Evolutionary conservation across 495 filamentous ascomycete genomes (phyloP).

Genomic region (Podospora bellae-mahoneyi): DNA sequence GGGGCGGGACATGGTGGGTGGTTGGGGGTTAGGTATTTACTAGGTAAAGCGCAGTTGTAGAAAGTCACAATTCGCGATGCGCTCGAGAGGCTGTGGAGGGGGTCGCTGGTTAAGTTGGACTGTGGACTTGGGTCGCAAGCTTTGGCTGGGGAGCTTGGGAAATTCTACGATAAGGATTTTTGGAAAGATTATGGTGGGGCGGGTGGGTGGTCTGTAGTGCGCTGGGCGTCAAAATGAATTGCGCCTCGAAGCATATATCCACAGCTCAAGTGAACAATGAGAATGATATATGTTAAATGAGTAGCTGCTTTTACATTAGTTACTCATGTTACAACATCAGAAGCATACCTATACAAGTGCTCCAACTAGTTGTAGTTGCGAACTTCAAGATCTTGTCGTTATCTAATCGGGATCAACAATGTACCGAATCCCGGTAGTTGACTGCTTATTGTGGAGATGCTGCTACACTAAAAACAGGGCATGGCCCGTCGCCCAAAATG

Average conservation of each 20-base stretch:
- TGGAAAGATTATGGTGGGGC: constrained; percentile 6
- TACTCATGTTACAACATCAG: too few relatives aligned
- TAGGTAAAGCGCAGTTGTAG: neutral
- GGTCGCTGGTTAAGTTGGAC: neutral
- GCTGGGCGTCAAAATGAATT: neutral
- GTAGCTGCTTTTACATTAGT: too few relatives aligned
- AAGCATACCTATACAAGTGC: too few relatives aligned
- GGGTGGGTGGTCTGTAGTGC: neutral
- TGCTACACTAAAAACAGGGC: neutral
- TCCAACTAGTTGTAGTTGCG: neutral
- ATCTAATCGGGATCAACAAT: constrained; percentile 15
- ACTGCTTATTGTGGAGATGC: neutral
- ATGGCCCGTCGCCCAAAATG: neutral
- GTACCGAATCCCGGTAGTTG: constrained; percentile 9
- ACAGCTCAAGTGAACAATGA: neutral
- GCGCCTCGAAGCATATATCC: neutral
- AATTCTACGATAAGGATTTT: constrained; percentile 4
- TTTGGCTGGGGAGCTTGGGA: constrained; percentile 1
- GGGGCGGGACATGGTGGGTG: constrained; percentile 79
- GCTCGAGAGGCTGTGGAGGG: constrained; percentile 1
- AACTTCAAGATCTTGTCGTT: constrained; percentile 10
- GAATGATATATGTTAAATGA: neutral
- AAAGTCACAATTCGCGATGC: neutral
- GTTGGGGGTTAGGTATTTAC: neutral
- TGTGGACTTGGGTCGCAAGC: neutral